These are phyloP conservation scores for Tylopilus felleus DNA, from an alignment of 768 basidiomycete genomes.

Conservation along the genomic window DNA sequence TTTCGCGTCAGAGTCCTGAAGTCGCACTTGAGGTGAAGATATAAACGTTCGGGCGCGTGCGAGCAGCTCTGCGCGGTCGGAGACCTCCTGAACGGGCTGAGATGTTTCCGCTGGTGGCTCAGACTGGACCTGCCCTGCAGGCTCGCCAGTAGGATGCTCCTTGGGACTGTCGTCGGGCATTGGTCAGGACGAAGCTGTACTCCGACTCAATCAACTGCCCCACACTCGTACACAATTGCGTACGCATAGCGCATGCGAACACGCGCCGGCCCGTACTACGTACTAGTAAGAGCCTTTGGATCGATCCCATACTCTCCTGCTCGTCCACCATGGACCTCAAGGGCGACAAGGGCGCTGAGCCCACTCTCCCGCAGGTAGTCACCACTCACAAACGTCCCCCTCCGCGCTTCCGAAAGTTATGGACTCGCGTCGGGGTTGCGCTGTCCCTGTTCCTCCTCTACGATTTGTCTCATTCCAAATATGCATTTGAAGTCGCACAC, in stretches of 20 bases:
- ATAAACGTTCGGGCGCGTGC: constrained; percentile 62
- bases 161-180: constrained; percentile 18
- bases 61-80: constrained; percentile 43
- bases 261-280: too few relatives aligned
- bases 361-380: constrained; percentile 11
- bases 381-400: background rate
- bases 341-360: constrained; percentile 7
- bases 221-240: background rate
- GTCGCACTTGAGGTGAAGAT: constrained; percentile 57
- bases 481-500: background rate
- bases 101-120: background rate
- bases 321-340: constrained; percentile 16
- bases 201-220: background rate
- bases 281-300: too few relatives aligned
- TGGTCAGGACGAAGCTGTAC: background rate
- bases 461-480: background rate
- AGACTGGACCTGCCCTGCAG: background rate
- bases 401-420: constrained; percentile 1
- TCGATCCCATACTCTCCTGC: too few relatives aligned
- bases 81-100: constrained; percentile 1
- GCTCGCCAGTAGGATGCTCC: background rate
- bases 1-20: constrained; percentile 55
- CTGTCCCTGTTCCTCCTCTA: background rate
- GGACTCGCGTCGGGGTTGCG: constrained; percentile 4
- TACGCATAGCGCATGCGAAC: too few relatives aligned